These are phyloP conservation scores for Calonectria ilicicola DNA, from an alignment of 2,329 filamentous ascomycete genomes.

Conservation along the genomic window DNA sequence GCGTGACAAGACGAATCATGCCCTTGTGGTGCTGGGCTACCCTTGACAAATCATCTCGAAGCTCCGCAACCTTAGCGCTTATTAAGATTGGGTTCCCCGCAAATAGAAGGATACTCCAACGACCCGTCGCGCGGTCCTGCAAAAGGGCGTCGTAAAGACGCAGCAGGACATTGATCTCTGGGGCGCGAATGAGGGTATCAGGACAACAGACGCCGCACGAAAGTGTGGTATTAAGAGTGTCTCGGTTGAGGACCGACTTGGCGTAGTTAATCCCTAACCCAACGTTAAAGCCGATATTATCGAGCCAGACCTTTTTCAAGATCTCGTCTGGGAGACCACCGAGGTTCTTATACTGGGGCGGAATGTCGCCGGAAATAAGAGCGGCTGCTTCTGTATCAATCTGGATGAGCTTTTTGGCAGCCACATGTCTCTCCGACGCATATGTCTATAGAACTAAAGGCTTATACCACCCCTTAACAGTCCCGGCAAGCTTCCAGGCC, in stretches of 20 bases:
- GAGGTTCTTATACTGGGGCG: constrained; percentile 49
- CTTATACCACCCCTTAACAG: constrained; percentile 38
- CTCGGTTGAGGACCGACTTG: not conserved
- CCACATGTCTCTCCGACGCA: constrained; percentile 50
- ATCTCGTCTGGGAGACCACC: not conserved
- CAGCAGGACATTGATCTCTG: not conserved
- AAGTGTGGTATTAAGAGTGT: not conserved
- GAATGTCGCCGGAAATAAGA: constrained; percentile 54
- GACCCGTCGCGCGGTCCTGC: not conserved
- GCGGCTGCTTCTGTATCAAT: constrained; percentile 53
- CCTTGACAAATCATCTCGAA: not conserved
- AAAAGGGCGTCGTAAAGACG: not conserved
- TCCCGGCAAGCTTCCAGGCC: constrained; percentile 59
- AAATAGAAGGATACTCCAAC: not conserved
- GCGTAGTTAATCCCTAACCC: constrained; percentile 69
- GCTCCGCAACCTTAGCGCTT: not conserved
- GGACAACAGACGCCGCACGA: not conserved
- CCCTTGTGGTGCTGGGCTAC: not conserved
- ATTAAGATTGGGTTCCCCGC: not conserved
- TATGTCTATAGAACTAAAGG: constrained; percentile 53
- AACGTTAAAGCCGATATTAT: constrained; percentile 65
- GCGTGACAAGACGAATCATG: not conserved
- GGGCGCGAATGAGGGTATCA: not conserved
- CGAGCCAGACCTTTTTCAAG: not conserved
- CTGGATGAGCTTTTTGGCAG: constrained; percentile 52